Conservation (phyloP, 169 alveolate genomes). For the Toxoplasma gondii region DNA sequence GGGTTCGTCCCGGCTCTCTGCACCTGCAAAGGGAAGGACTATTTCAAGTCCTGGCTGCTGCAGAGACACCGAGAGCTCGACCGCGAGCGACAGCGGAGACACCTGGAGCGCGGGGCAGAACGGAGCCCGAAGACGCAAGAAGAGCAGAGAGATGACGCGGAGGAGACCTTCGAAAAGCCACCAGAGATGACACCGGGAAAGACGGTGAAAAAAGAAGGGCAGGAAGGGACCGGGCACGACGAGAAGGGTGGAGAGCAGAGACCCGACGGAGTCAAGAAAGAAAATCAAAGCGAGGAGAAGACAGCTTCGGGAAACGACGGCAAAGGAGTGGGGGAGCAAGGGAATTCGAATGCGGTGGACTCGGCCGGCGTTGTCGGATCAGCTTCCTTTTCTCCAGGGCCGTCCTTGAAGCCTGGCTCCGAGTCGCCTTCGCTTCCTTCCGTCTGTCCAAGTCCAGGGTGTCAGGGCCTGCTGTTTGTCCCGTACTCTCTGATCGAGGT, state of each 20-base stretch:
- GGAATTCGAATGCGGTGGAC: too few relatives aligned
- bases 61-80: neutral
- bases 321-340: too few relatives aligned
- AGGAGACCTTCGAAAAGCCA: neutral
- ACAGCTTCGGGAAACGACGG: too few relatives aligned
- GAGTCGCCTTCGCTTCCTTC: conserved; percentile 26
- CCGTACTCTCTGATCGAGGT: conserved; percentile 74
- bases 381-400: too few relatives aligned
- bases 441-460: conserved; percentile 52
- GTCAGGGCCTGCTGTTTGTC: conserved; percentile 67
- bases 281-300: neutral
- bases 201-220: neutral
- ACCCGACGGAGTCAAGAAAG: neutral
- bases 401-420: neutral
- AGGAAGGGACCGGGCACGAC: neutral
- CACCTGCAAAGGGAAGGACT: neutral
- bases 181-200: neutral
- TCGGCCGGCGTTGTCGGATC: too few relatives aligned
- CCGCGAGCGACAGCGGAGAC: neutral
- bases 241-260: neutral
- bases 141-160: neutral
- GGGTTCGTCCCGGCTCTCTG: conserved; percentile 35
- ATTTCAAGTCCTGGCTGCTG: neutral
- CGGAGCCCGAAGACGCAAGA: neutral
- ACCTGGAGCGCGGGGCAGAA: neutral